Evolutionary conservation across 768 basidiomycete genomes (phyloP).

Genomic region (Mycena alexandri): DNA sequence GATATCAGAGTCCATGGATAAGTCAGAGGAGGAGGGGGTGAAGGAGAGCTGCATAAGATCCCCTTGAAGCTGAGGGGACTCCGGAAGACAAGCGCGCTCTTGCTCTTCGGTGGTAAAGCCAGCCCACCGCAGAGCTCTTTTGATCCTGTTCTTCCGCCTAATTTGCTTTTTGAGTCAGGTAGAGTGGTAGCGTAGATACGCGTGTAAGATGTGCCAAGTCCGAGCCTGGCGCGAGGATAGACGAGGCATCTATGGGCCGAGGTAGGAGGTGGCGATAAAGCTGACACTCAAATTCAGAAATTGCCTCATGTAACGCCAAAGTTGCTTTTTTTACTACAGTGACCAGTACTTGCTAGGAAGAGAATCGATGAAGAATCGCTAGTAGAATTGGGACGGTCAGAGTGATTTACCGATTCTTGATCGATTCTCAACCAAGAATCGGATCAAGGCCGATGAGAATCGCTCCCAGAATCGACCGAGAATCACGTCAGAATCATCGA

Average conservation of each 20-base stretch:
- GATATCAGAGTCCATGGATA: neutral
- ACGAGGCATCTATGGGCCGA: conserved; percentile 1
- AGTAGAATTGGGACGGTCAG: neutral
- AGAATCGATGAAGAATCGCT: neutral
- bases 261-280: neutral
- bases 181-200: neutral
- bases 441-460: conserved; percentile 12
- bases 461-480: neutral
- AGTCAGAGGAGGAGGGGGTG: neutral
- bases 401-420: conserved; percentile 2
- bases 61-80: neutral
- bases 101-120: conserved; percentile 15
- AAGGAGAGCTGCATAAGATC: no score
- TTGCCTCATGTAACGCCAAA: neutral
- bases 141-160: neutral
- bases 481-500: neutral
- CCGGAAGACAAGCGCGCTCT: neutral
- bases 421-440: conserved; percentile 15
- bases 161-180: conserved; percentile 11
- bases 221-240: conserved; percentile 22
- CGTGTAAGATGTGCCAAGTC: neutral
- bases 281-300: no score
- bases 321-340: neutral
- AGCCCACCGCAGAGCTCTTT: neutral
- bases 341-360: neutral